phyloP scores from a whole-genome alignment of 2,329 filamentous ascomycete genomes.

The Didymella pinodella region DNA sequence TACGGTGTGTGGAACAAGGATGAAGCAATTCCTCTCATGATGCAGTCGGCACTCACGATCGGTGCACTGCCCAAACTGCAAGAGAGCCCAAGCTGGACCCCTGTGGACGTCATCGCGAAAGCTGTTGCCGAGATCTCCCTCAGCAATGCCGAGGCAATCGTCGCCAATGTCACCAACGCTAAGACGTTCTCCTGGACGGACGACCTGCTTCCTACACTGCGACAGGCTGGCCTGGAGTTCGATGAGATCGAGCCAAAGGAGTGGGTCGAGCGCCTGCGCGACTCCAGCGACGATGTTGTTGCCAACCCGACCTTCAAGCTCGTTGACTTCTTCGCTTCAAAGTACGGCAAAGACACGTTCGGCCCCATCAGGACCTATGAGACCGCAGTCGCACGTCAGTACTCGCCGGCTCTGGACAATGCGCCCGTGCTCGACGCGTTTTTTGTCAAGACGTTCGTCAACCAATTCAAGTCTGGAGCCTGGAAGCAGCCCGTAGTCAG shows the following conservation, averaged over 20 bases:
- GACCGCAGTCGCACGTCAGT: conserved; percentile 23
- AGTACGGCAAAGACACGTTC: conserved; percentile 55
- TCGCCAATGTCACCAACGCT: conserved; percentile 65
- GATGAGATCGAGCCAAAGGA: conserved; percentile 36
- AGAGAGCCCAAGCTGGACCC: conserved; percentile 47
- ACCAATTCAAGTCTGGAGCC: conserved; percentile 31
- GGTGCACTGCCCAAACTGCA: conserved; percentile 57
- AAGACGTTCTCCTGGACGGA: conserved; percentile 60
- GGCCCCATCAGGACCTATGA: conserved; percentile 27
- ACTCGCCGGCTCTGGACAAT: conserved; percentile 27
- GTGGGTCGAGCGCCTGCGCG: conserved; percentile 47
- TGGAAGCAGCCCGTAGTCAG: conserved; percentile 18
- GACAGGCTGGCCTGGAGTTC: conserved; percentile 50
- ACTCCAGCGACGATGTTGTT: conserved; percentile 58
- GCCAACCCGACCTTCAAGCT: conserved; percentile 63
- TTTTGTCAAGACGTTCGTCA: conserved; percentile 32
- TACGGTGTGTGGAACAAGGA: conserved; percentile 60
- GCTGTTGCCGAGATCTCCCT: conserved; percentile 36
- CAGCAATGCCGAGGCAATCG: conserved; percentile 34
- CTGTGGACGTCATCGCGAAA: conserved; percentile 40
- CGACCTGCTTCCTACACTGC: conserved; percentile 62
- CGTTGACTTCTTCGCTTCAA: conserved; percentile 61
- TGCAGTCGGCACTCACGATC: conserved; percentile 57
- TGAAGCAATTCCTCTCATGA: conserved; percentile 61
- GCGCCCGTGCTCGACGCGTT: conserved; percentile 25